Evolutionary conservation across 139 green algal genomes (phyloP).

Genomic region (Haematococcus lacustris): DNA sequence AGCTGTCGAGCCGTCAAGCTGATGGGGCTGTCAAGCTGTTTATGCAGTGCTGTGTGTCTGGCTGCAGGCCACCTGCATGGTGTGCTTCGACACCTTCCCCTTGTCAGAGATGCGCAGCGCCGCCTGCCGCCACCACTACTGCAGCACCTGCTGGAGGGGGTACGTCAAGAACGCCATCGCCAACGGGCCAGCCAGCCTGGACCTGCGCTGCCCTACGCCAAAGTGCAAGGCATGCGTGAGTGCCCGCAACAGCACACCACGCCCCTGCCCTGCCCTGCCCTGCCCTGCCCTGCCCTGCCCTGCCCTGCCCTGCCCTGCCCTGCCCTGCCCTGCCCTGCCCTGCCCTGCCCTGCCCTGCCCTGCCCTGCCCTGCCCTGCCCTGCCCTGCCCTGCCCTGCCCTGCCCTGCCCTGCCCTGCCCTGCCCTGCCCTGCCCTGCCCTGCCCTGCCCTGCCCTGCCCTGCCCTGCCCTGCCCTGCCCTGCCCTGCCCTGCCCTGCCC

Average conservation of each 20-base stretch:
- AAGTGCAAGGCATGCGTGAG: conserved; percentile 51
- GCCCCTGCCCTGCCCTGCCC: background rate
- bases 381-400: too few relatives aligned
- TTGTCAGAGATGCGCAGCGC: conserved; percentile 39
- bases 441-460: too few relatives aligned
- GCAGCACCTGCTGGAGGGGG: conserved; percentile 75
- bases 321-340: too few relatives aligned
- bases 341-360: too few relatives aligned
- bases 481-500: too few relatives aligned
- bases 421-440: too few relatives aligned
- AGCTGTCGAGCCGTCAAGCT: background rate
- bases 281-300: too few relatives aligned
- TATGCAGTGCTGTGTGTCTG: background rate
- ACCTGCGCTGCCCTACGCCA: conserved; percentile 48
- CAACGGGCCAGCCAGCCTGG: conserved; percentile 31
- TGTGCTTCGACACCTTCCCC: conserved; percentile 84
- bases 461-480: too few relatives aligned
- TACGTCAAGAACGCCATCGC: conserved; percentile 62
- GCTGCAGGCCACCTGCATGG: conserved; percentile 59
- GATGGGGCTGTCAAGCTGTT: too few relatives aligned
- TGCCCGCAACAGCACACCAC: background rate
- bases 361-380: too few relatives aligned
- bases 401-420: too few relatives aligned
- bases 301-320: too few relatives aligned
- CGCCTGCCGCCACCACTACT: conserved; percentile 77